Evolutionary conservation across 2,329 filamentous ascomycete genomes (phyloP).

Genomic region (Fusarium verrucosum): DNA sequence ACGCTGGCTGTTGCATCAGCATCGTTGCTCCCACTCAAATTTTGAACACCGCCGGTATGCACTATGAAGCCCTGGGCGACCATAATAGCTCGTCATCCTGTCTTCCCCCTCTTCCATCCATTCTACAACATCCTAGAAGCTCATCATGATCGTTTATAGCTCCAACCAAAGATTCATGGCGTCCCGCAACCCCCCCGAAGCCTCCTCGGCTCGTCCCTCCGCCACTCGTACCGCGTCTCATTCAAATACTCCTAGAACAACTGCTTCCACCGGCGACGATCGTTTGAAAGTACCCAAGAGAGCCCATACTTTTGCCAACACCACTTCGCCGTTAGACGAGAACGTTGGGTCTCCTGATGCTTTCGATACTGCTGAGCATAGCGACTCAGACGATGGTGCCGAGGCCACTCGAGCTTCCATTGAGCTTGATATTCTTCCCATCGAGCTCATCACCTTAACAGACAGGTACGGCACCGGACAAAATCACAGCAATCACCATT

Average conservation of each 20-base stretch:
- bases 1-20: constrained; percentile 41
- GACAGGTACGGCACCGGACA: constrained; percentile 72
- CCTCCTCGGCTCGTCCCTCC: constrained; percentile 45
- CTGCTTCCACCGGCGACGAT: constrained; percentile 45
- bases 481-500: neutral
- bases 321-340: constrained; percentile 41
- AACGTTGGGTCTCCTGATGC: constrained; percentile 53
- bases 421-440: constrained; percentile 88
- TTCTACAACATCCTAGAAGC: constrained; percentile 15
- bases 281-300: constrained; percentile 52
- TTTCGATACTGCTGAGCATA: constrained; percentile 58
- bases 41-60: constrained; percentile 33
- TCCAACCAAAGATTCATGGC: constrained; percentile 48
- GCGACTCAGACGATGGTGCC: constrained; percentile 56
- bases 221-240: constrained; percentile 47
- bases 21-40: constrained; percentile 31
- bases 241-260: constrained; percentile 36
- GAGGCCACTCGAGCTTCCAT: constrained; percentile 66
- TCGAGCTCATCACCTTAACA: constrained; percentile 89
- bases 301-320: constrained; percentile 59
- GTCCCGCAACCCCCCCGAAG: constrained; percentile 44
- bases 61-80: constrained; percentile 10
- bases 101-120: neutral
- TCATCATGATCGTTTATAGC: constrained; percentile 46
- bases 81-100: neutral